A percentile compares a stretch with the other conserved stretches of the same genome.
These are phyloP conservation scores for Ascochyta pisi DNA, from an alignment of 2,329 filamentous ascomycete species.

Conservation along the genomic window DNA sequence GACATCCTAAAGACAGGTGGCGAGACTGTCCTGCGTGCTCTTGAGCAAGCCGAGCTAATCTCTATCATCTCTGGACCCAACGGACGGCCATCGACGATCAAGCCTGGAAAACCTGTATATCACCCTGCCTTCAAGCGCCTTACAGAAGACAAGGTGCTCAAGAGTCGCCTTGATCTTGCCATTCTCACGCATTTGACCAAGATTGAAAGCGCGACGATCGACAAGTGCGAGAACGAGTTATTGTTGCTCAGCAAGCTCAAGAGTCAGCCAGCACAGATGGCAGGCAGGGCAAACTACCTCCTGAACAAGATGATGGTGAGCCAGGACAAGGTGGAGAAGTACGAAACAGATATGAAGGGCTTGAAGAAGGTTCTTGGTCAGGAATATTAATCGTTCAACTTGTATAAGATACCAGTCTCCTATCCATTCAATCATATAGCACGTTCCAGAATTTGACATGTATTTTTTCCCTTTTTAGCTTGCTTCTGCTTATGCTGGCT, in stretches of 20 bases:
- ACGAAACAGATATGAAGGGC: conserved; percentile 73
- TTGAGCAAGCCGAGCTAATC: conserved; percentile 88
- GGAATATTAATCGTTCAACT: conserved; percentile 34
- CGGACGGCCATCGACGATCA: conserved; percentile 79
- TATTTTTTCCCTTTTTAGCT: neutral
- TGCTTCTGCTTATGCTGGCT: neutral
- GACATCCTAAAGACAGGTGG: conserved; percentile 75
- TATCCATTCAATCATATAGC: neutral
- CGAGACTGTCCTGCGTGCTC: conserved; percentile 77
- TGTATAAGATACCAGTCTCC: conserved; percentile 12
- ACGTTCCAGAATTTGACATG: neutral
- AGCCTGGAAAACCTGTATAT: conserved; percentile 85
- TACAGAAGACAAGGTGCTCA: conserved; percentile 73
- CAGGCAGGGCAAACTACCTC: conserved; percentile 72
- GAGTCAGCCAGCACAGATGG: conserved; percentile 72
- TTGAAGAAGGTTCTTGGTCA: conserved; percentile 76
- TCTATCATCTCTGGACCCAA: conserved; percentile 71
- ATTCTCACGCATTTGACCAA: conserved; percentile 73
- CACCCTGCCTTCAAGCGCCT: conserved; percentile 80
- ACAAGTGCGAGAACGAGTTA: conserved; percentile 81
- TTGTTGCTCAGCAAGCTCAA: conserved; percentile 72
- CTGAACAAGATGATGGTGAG: conserved; percentile 74
- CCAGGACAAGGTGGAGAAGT: conserved; percentile 75
- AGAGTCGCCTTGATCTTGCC: conserved; percentile 71
- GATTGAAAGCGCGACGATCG: conserved; percentile 75